Conservation (phyloP, 1,284 basidiomycete species). For the Erythrobasidium hasegawianum region DNA sequence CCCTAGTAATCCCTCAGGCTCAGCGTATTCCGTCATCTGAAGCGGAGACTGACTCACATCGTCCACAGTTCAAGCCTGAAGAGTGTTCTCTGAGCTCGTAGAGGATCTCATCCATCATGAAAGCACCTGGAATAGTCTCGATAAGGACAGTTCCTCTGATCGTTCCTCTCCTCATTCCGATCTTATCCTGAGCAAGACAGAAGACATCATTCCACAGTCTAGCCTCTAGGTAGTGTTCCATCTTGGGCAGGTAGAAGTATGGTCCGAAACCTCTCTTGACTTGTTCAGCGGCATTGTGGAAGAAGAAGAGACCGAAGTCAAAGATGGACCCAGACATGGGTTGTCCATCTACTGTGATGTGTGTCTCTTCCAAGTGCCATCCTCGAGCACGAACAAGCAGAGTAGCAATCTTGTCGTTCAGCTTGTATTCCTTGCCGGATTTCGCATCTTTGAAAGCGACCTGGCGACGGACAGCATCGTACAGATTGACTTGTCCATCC, state of each 20-base stretch:
- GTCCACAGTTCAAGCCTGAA: conserved; percentile 92
- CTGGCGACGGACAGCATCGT: conserved; percentile 79
- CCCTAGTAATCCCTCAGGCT: not conserved
- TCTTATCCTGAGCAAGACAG: conserved; percentile 86
- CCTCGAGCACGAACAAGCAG: conserved; percentile 92
- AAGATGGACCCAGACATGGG: conserved; percentile 91
- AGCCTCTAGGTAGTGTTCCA: conserved; percentile 98
- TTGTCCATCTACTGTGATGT: conserved; percentile 81
- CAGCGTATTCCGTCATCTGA: conserved; percentile 16
- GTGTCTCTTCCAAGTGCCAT: conserved; percentile 98
- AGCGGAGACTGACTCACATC: conserved; percentile 98
- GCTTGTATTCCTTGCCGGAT: conserved; percentile 86
- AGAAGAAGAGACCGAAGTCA: conserved; percentile 97
- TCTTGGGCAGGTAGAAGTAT: conserved; percentile 99
- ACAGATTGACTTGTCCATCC: conserved; percentile 90
- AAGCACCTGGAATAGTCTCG: conserved; percentile 94
- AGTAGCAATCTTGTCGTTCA: conserved; percentile 75
- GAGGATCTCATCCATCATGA: conserved; percentile 99
- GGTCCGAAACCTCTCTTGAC: conserved; percentile 82
- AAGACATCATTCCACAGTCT: conserved; percentile 71
- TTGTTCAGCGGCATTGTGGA: conserved; percentile 90
- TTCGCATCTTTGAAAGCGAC: conserved; percentile 79
- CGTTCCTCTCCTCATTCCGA: conserved; percentile 77
- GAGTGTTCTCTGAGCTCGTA: conserved; percentile 96
- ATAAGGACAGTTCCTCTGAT: conserved; percentile 94